phyloP scores from a whole-genome alignment of 768 basidiomycete species.

The Leccinum pellstonianum region DNA sequence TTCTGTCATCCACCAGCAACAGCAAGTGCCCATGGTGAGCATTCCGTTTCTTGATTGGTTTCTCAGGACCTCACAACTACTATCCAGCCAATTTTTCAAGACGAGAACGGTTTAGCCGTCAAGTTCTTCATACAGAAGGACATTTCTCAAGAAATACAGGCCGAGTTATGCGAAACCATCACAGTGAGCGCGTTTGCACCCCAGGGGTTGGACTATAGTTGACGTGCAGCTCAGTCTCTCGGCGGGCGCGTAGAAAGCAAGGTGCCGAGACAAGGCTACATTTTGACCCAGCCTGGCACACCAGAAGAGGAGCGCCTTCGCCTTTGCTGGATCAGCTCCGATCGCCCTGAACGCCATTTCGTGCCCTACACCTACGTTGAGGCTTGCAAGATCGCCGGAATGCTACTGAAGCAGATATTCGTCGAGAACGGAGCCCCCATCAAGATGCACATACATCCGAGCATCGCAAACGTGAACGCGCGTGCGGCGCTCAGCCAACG shows the following conservation, averaged over 20 bases:
- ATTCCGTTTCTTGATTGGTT: not conserved
- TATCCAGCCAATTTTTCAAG: slow-evolving; percentile 69
- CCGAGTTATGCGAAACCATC: slow-evolving; percentile 72
- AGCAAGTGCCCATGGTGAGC: slow-evolving; percentile 23
- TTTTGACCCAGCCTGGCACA: slow-evolving; percentile 67
- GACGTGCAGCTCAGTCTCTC: slow-evolving; percentile 46
- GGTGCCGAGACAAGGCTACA: slow-evolving; percentile 73
- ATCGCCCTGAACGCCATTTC: slow-evolving; percentile 73
- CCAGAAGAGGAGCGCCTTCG: slow-evolving; percentile 73
- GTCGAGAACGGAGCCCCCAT: slow-evolving; percentile 62
- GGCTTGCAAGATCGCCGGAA: slow-evolving; percentile 78
- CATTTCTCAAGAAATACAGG: slow-evolving; percentile 62
- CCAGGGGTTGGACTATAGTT: slow-evolving; percentile 1
- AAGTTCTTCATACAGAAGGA: slow-evolving; percentile 88
- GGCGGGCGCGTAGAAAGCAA: slow-evolving; percentile 78
- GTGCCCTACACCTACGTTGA: slow-evolving; percentile 82
- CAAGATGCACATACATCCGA: slow-evolving; percentile 76
- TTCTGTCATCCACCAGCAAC: slow-evolving; percentile 15
- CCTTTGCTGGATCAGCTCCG: slow-evolving; percentile 65
- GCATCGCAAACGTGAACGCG: slow-evolving; percentile 77
- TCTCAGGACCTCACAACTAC: slow-evolving; percentile 3
- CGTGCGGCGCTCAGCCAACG: slow-evolving; percentile 63
- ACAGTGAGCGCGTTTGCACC: slow-evolving; percentile 42
- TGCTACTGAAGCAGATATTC: slow-evolving; percentile 75
- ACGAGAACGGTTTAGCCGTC: slow-evolving; percentile 60